Evolutionary conservation across 208 protist genomes (phyloP), one percentile per base, ranked within the genome.

Genomic region (Trypanosoma rangeli): DNA sequence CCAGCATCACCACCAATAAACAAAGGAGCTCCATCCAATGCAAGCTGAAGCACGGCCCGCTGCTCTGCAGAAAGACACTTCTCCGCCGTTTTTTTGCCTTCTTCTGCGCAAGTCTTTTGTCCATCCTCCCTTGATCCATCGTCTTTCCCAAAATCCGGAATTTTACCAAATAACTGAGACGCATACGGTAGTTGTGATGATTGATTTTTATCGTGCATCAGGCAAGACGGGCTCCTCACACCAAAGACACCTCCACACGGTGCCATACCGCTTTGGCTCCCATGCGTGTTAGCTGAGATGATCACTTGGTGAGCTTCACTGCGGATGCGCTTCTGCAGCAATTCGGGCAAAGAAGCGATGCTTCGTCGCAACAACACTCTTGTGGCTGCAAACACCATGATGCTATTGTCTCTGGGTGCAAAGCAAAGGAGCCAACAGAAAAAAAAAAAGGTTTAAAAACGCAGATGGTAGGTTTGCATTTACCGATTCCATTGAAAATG

Each of bases 1-100:
- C 88, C 88, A 8, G 88, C 88, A 28, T 84, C 75, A n/a, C 88
- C 88, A 15, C 75, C 78, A 78, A 93, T 83, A 73, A 84, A 93
- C 15, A 91, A 33, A 20, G 81, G 84, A 42, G 80, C 85, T 18
- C 85, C 85, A 37, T 87, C 77, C 13, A 87, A 50, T 4, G 61
- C 82, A 26, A 91, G 60, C 0, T 59, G 29, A 3, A 85, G 31
- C 37, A 84, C 79, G 0, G 31, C 66, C 7, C 37, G 37, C 64
- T 91, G 82, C 35, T 91, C 85, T 13, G 20, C 46, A 49, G 53
- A 74, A 20, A 82, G 65, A 24, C 49, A 29, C 2, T 28, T 12
- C 1, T 59, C 33, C 42, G 52, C 20, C n/a, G 52, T 22, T 54
- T 15, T 20, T 39, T 49, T 59, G 22, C 42, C 54, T 54, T 5